Evolutionary conservation across 148 eudicot genomes (phyloP).

Genomic region (Rhododendron molle): DNA sequence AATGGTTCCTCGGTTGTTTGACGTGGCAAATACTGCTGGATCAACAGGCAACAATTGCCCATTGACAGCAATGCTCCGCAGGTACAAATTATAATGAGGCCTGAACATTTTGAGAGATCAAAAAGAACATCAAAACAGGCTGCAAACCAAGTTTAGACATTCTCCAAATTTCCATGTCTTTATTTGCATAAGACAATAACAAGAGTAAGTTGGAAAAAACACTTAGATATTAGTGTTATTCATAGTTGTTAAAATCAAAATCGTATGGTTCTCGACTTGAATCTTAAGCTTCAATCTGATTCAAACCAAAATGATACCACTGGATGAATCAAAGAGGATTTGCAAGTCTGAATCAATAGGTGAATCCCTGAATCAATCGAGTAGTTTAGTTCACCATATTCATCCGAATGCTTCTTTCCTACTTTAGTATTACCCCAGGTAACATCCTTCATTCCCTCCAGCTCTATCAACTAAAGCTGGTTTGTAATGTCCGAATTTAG

Average conservation of each 20-base stretch:
- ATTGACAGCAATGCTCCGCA: conserved; percentile 75
- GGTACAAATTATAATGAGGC: conserved; percentile 80
- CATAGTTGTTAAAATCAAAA: not conserved
- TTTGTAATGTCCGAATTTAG: not conserved
- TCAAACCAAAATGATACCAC: not conserved
- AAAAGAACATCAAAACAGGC: conserved; percentile 8
- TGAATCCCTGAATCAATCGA: not conserved
- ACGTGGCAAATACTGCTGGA: conserved; percentile 63
- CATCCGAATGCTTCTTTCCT: not conserved
- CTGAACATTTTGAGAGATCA: conserved; percentile 37
- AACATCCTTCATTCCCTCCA: not conserved
- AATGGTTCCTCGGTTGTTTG: conserved; percentile 72
- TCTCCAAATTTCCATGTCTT: not conserved
- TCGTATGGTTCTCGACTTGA: not conserved
- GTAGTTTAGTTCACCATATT: not conserved
- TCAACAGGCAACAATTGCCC: conserved; percentile 74
- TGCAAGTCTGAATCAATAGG: not conserved
- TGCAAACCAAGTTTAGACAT: not conserved
- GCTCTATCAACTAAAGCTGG: not conserved
- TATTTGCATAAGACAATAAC: not conserved
- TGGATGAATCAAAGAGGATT: not conserved
- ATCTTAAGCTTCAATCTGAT: not conserved
- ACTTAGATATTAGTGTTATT: not conserved
- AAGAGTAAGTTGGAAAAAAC: not conserved
- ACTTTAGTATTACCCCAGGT: not conserved